phyloP scores from a whole-genome alignment of 257 asterid genomes.

The Gentiana straminea region DNA sequence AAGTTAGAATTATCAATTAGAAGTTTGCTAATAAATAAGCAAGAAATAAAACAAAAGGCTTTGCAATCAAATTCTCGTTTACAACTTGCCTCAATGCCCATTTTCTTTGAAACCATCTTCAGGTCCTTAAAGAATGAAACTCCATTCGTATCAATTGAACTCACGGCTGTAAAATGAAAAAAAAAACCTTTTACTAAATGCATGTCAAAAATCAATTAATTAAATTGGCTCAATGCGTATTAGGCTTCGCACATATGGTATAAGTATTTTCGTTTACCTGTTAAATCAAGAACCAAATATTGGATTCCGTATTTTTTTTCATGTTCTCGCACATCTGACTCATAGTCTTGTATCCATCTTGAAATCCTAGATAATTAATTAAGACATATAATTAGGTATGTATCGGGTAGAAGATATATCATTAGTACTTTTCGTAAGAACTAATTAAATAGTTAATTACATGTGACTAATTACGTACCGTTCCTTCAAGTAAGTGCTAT shows the following conservation, averaged over 20 bases:
- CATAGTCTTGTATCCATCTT: conserved; percentile 71
- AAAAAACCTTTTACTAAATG: no score
- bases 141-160: conserved; percentile 69
- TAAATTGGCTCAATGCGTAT: no score
- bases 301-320: conserved; percentile 30
- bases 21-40: no score
- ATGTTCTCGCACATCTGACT: conserved; percentile 26
- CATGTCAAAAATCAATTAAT: no score
- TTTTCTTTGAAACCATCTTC: conserved; percentile 48
- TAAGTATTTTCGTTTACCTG: conserved; percentile 31
- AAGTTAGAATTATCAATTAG: background rate
- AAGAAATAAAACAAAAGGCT: no score
- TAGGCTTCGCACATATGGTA: no score
- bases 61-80: no score
- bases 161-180: conserved; percentile 44
- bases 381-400: no score
- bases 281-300: conserved; percentile 60
- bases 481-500: conserved; percentile 75
- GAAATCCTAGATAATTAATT: conserved; percentile 29
- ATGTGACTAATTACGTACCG: conserved; percentile 26
- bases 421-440: background rate
- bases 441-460: no score
- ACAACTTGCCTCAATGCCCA: conserved; percentile 52
- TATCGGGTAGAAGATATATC: no score
- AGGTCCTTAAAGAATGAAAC: conserved; percentile 68